Base-by-base conservation (phyloP, 2,329 filamentous ascomycete species). In the Periglandula ipomoeae region DNA sequence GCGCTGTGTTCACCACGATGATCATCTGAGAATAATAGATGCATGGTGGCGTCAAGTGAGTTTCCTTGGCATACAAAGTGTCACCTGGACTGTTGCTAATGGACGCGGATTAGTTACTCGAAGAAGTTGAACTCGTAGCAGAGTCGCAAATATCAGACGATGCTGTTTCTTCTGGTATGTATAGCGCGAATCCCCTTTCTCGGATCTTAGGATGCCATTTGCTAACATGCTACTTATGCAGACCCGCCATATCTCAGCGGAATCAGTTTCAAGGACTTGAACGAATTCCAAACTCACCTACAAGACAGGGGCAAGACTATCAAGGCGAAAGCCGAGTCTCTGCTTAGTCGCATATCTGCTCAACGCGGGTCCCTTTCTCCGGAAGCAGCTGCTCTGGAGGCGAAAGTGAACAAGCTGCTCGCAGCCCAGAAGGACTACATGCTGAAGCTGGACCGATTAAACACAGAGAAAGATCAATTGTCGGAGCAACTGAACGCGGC, bases 21-120 rank as follows among this genome's bases (percentile, higher is more conserved):
- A 97, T 59, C 93, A 97, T 65, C 72, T 98, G 46, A 83, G 91
- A 61, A 79, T 89, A 54, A 83, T 96, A 58, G 90, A 98, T 73
- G 79, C 82, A 53, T 98, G 93, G 93, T 94, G 93, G 71, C 81
- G 86, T 62, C 91, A 98, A 80, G 89, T 95, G 69, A 67, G 78
- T 70, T 35, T 27, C 22, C 7, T 30, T 8, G 32, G 11, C 30
- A 20, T 32, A 20, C 23, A 45, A 6, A 9, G 23, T 15, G 37
- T 20, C 24, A 13, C 6, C 24, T 19, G 13, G 8, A n/a, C 45
- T 23, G 23, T 22, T 20, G 37, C 47, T 53, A 34, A 56, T 46
- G n/a, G 24, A 34, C 27, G 20, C 37, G 37, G 34, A 23, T 43
- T 38, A 85, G 79, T 62, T 85, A 32, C 59, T 85, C 35, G 79